A percentile compares a stretch with the other conserved stretches of the same genome.
These are phyloP conservation scores for Penicillium arizonense DNA, from an alignment of 495 filamentous ascomycete species.

Conservation along the genomic window DNA sequence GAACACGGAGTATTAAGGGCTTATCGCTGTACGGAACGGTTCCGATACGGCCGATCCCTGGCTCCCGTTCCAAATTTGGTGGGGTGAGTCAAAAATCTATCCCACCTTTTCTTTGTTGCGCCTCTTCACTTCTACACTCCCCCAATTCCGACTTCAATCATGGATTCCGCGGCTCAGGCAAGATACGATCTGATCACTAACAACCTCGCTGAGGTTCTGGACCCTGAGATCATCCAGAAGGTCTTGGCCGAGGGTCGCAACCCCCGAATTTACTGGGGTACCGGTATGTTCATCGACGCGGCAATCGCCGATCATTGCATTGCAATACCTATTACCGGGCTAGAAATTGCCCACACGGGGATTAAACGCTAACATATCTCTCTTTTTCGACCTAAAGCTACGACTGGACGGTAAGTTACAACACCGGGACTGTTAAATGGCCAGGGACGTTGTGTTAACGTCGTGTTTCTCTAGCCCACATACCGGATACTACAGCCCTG, in stretches of 20 bases:
- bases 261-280: constrained; percentile 83
- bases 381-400: constrained; percentile 61
- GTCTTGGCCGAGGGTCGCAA: constrained; percentile 68
- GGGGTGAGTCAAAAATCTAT: no score
- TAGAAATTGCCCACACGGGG: no score
- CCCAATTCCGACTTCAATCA: not conserved
- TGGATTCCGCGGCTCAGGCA: constrained; percentile 14
- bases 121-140: no score
- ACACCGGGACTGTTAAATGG: no score
- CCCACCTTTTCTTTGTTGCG: no score
- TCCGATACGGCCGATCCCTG: no score
- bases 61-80: no score
- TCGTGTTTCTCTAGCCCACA: not conserved
- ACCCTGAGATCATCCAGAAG: constrained; percentile 79
- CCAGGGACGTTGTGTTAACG: no score
- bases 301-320: not conserved
- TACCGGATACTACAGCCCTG: constrained; percentile 12
- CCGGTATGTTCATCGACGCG: no score
- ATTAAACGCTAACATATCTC: not conserved
- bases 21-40: no score
- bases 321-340: not conserved
- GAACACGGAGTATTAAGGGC: no score
- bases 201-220: constrained; percentile 82
- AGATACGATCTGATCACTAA: constrained; percentile 71
- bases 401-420: constrained; percentile 53